Evolutionary conservation across 1,284 basidiomycete species (phyloP).

Genomic region (Dichomitus squalens): DNA sequence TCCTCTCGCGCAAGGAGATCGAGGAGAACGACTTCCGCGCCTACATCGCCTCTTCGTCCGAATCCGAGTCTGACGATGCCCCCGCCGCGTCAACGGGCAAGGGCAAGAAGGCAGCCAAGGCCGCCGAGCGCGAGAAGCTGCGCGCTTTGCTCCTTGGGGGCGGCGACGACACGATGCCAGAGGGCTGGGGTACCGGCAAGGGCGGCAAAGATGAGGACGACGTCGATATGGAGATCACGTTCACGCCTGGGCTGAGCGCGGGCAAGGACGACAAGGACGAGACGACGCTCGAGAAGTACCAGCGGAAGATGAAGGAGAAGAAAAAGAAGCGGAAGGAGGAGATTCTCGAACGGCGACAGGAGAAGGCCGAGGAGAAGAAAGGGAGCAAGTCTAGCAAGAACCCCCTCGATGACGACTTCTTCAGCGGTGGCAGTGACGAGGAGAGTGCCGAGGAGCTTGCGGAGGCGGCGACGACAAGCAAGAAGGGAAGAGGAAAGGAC

Average conservation of each 20-base stretch:
- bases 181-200: constrained; percentile 73
- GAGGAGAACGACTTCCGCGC: constrained; percentile 88
- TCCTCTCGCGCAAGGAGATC: constrained; percentile 80
- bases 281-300: constrained; percentile 85
- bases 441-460: constrained; percentile 40
- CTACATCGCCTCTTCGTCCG: constrained; percentile 77
- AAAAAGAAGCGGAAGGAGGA: constrained; percentile 79
- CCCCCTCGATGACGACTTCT: constrained; percentile 66
- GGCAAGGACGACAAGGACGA: constrained; percentile 62
- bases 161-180: constrained; percentile 65
- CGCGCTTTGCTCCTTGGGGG: constrained; percentile 73
- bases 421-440: constrained; percentile 54
- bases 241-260: constrained; percentile 79
- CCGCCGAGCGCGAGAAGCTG: constrained; percentile 60
- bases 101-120: constrained; percentile 43
- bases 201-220: constrained; percentile 47
- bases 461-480: constrained; percentile 21
- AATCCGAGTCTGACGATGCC: constrained; percentile 44
- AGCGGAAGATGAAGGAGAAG: constrained; percentile 87
- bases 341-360: constrained; percentile 52
- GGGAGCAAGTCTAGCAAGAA: constrained; percentile 30
- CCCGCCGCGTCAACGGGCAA: constrained; percentile 13
- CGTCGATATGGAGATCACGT: constrained; percentile 92
- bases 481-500: constrained; percentile 21
- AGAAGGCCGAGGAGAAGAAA: constrained; percentile 43